Evolutionary conservation across 495 filamentous ascomycete genomes (phyloP).

Genomic region (Beverwykella pulmonaria): DNA sequence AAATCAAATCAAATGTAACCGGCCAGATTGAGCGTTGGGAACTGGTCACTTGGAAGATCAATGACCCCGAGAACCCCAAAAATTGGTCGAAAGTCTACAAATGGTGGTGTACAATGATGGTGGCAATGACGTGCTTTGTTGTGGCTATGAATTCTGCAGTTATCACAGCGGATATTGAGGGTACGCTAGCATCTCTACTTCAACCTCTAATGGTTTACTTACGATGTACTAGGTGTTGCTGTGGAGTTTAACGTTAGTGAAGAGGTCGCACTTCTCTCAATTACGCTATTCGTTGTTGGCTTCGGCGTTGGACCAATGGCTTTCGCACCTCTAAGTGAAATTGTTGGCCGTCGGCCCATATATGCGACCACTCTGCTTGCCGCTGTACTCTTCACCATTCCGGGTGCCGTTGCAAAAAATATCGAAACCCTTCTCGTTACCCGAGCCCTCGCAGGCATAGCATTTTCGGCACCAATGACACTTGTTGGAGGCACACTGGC

Average conservation of each 20-base stretch:
- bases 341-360: constrained; percentile 68
- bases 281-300: constrained; percentile 74
- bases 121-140: constrained; percentile 65
- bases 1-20: constrained; percentile 54
- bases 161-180: constrained; percentile 66
- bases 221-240: constrained; percentile 49
- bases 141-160: constrained; percentile 66
- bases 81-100: constrained; percentile 67
- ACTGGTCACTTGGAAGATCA: constrained; percentile 69
- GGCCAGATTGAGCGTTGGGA: constrained; percentile 64
- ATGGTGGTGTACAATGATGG: constrained; percentile 71
- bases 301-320: constrained; percentile 82
- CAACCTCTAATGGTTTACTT: constrained; percentile 66
- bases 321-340: constrained; percentile 77
- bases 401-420: constrained; percentile 73
- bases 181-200: constrained; percentile 59
- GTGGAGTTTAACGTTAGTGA: constrained; percentile 63
- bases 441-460: constrained; percentile 75
- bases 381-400: constrained; percentile 76
- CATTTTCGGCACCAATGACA: constrained; percentile 82
- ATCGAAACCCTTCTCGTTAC: constrained; percentile 73
- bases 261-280: constrained; percentile 67
- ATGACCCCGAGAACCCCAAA: constrained; percentile 69
- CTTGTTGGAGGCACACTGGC: constrained; percentile 77
- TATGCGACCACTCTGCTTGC: constrained; percentile 65